Conservation (phyloP, 2,329 filamentous ascomycete species). For the Orbilia oligospora region DNA sequence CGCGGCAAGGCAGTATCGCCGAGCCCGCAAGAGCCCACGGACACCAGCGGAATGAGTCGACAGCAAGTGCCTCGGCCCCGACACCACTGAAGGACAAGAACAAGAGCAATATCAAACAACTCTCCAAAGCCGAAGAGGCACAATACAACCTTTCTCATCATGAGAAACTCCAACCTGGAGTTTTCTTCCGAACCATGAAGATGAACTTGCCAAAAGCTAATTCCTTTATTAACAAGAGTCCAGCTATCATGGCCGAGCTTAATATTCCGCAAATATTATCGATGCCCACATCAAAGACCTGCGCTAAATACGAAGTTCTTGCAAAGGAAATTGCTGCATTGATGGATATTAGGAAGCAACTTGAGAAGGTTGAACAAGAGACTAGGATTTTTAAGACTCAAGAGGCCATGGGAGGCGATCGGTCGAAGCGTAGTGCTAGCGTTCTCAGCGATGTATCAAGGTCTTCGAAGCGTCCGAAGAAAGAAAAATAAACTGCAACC, state of each 20-base stretch:
- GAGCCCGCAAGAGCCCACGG: slow-evolving; percentile 67
- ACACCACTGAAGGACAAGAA: slow-evolving; percentile 50
- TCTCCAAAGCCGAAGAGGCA: slow-evolving; percentile 81
- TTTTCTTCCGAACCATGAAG: slow-evolving; percentile 89
- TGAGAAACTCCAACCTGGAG: slow-evolving; percentile 86
- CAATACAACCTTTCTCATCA: slow-evolving; percentile 88
- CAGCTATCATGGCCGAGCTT: slow-evolving; percentile 81
- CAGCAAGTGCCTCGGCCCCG: slow-evolving; percentile 64
- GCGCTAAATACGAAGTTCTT: slow-evolving; percentile 79
- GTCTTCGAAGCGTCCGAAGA: slow-evolving; percentile 57
- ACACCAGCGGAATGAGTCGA: slow-evolving; percentile 65
- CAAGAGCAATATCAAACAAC: slow-evolving; percentile 60
- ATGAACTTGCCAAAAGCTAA: slow-evolving; percentile 83
- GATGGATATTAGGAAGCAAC: slow-evolving; percentile 80
- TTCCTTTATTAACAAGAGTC: slow-evolving; percentile 81
- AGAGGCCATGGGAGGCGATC: slow-evolving; percentile 50
- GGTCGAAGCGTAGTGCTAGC: slow-evolving; percentile 46
- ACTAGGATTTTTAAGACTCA: slow-evolving; percentile 63
- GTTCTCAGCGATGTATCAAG: slow-evolving; percentile 57
- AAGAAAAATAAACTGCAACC: slow-evolving; percentile 39
- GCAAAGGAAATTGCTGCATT: slow-evolving; percentile 78
- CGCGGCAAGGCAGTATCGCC: slow-evolving; percentile 71
- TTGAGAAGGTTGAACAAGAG: slow-evolving; percentile 77
- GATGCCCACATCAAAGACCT: slow-evolving; percentile 81
- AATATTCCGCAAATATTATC: slow-evolving; percentile 78